Base-by-base conservation (phyloP, 164 flowering plant genomes). In the Annona squamosa region DNA sequence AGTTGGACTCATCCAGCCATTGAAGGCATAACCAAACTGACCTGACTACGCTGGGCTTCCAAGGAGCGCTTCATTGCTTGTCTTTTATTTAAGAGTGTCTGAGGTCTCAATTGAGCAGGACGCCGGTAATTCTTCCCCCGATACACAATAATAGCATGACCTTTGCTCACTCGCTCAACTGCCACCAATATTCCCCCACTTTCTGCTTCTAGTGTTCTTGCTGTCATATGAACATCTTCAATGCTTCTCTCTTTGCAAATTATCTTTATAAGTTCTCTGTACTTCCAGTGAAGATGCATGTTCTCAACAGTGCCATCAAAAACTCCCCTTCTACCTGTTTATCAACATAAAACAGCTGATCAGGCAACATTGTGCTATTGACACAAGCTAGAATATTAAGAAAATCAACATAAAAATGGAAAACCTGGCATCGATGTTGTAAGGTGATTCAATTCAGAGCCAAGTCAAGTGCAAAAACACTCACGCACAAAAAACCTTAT, bases 261-360 rank as follows among this genome's bases (percentile, higher is more conserved):
- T 72, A 96, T 74, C 85, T 96, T 96, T 69, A 96, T 91, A 81
- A 96, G 89, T 82, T 96, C 99, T 79, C 99, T 83, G 79, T 96
- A 89, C 76, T 93, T 96, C 99, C 99, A 96, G 79, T 93, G 98
- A 67, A 91, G 91, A 85, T 96, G 99, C 97, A 96, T 93, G 79
- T 93, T 93, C 79, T 93, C 98, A 70, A 95, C 70, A 5, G 97
- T 93, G 69, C 99, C 99, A 76, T 81, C 96, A 79, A 90, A 96
- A 45, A 93, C 89, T 19, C 97, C 98, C 6, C 99, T 83, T 81
- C 90, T 87, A 68, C 99, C 99, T 96, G 87, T 77, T 48, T 9
- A 80, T 17, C 46, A 45, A 74, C 16, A 37, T 4, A 17, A 70
- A 48, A 70, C 72, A 52, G 5, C 72, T 46, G 10, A 12, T 52